Conservation (phyloP, 2,329 filamentous ascomycete genomes). For the Aspergillus alliaceus region DNA sequence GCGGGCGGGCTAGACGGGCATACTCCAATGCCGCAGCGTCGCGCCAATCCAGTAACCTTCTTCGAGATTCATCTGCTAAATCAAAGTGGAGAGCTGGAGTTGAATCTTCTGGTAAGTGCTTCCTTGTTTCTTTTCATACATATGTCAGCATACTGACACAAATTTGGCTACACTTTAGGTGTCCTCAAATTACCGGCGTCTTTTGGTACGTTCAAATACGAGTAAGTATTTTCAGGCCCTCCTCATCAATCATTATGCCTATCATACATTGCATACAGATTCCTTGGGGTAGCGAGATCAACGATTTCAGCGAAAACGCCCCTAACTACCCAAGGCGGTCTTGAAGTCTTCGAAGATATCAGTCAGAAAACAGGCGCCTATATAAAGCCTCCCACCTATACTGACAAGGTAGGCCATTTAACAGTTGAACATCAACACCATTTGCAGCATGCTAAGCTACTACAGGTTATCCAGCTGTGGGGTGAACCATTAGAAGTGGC, state of each 20-base stretch:
- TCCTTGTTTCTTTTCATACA: not conserved
- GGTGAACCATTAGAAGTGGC: constrained; percentile 24
- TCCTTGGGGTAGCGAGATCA: constrained; percentile 20
- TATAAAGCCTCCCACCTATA: constrained; percentile 25
- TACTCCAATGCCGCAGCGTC: not conserved
- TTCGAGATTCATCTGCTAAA: constrained; percentile 25
- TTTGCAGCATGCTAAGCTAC: not conserved
- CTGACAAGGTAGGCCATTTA: constrained; percentile 20
- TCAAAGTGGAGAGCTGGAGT: constrained; percentile 23
- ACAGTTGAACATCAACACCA: not conserved
- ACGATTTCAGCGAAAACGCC: constrained; percentile 1
- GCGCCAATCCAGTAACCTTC: constrained; percentile 11
- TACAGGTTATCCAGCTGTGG: constrained; percentile 27
- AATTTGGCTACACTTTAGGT: constrained; percentile 6
- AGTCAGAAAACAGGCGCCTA: constrained; percentile 26
- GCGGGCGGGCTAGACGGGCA: constrained; percentile 7
- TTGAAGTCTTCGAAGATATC: constrained; percentile 29
- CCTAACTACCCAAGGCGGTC: constrained; percentile 8
- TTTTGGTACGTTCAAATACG: constrained; percentile 23
- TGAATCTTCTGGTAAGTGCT: constrained; percentile 18
- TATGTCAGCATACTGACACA: not conserved
- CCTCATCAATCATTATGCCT: too few species aligned
- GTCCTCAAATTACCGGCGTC: constrained; percentile 16
- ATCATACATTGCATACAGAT: constrained; percentile 8
- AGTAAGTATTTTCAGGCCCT: constrained; percentile 17